These are phyloP conservation scores for Gleditsia sinensis DNA, from an alignment of 306 rosid genomes.

Conservation along the genomic window DNA sequence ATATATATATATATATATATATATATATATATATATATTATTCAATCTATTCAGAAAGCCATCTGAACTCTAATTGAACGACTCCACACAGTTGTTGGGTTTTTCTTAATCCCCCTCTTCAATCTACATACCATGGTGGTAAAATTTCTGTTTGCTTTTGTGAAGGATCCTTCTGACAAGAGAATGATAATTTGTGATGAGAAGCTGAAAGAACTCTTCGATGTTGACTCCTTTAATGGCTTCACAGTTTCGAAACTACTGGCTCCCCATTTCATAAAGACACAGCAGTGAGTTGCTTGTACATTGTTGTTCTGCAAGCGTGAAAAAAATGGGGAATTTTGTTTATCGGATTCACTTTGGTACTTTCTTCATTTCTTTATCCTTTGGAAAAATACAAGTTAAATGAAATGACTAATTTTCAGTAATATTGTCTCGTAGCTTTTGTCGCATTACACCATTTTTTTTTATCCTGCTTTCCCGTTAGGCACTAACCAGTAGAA, in stretches of 20 bases:
- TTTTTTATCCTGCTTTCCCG: conserved; percentile 17
- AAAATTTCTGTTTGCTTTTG: conserved; percentile 36
- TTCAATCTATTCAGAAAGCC: neutral
- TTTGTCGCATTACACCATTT: neutral
- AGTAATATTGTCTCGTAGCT: conserved; percentile 25
- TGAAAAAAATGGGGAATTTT: conserved; percentile 42
- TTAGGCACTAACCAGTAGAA: conserved; percentile 27
- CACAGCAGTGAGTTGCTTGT: conserved; percentile 48
- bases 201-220: conserved; percentile 78
- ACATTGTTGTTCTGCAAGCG: conserved; percentile 28
- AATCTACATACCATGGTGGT: neutral
- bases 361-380: conserved; percentile 26
- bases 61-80: neutral
- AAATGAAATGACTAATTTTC: conserved; percentile 31
- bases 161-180: conserved; percentile 80
- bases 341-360: conserved; percentile 31
- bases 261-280: conserved; percentile 66
- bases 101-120: neutral
- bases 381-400: conserved; percentile 42
- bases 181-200: conserved; percentile 69
- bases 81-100: neutral
- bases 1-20: too few relatives aligned
- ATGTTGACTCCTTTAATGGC: conserved; percentile 62
- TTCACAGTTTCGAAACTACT: conserved; percentile 73
- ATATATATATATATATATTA: neutral